phyloP scores from a whole-genome alignment of 495 filamentous ascomycete genomes.

The Aspergillus cavernicola region DNA sequence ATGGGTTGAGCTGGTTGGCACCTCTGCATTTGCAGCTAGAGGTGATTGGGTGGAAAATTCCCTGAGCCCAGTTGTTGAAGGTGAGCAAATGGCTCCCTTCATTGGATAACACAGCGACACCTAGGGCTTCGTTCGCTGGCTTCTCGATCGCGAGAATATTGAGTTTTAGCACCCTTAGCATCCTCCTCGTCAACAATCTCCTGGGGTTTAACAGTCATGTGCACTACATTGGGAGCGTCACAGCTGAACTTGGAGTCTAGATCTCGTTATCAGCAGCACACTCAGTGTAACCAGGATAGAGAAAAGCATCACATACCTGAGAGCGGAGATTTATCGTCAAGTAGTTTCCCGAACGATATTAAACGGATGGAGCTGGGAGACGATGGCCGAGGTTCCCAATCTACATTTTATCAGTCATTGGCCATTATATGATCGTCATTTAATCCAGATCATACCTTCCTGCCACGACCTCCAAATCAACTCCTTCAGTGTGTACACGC shows the following conservation, averaged over 20 bases:
- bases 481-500: conserved; percentile 87
- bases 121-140: conserved; percentile 61
- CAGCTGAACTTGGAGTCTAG: conserved; percentile 75
- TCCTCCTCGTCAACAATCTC: conserved; percentile 90
- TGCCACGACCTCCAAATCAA: conserved; percentile 88
- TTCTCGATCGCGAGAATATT: conserved; percentile 53
- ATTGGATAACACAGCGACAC: conserved; percentile 80
- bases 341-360: conserved; percentile 82
- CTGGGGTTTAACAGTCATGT: conserved; percentile 90
- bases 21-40: not conserved
- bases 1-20: not conserved
- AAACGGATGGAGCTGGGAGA: conserved; percentile 81
- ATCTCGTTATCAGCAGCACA: conserved; percentile 11
- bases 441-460: conserved; percentile 45
- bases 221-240: conserved; percentile 75
- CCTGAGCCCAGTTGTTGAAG: not conserved
- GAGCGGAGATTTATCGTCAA: conserved; percentile 80
- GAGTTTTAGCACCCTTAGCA: conserved; percentile 67
- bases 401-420: conserved; percentile 31
- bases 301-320: conserved; percentile 50
- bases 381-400: conserved; percentile 82
- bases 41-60: not conserved
- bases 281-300: not conserved
- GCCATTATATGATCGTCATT: not conserved
- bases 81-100: conserved; percentile 38